A percentile compares a stretch with the other conserved stretches of the same genome.
phyloP scores from a whole-genome alignment of 83 land plant genomes.

The Picea abies region DNA sequence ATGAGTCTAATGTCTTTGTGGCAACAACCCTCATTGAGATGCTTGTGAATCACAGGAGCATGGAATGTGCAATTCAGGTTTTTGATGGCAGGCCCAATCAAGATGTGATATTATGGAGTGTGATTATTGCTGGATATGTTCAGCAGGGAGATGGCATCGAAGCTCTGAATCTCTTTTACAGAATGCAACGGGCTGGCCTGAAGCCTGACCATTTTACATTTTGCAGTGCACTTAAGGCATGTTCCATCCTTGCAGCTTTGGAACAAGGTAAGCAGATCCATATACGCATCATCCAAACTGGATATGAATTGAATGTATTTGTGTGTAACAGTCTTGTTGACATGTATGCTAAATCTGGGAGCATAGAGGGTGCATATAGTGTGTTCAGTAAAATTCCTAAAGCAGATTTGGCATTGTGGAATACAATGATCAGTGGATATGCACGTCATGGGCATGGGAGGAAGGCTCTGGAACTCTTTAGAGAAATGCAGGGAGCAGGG shows the following conservation, averaged over 20 bases:
- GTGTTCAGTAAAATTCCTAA: constrained; percentile 27
- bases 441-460: constrained; percentile 33
- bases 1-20: neutral
- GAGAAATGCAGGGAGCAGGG: constrained; percentile 36
- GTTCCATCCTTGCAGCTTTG: constrained; percentile 40
- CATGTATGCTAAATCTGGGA: constrained; percentile 78
- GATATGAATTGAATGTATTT: constrained; percentile 13
- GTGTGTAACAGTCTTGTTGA: constrained; percentile 54
- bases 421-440: constrained; percentile 50
- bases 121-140: constrained; percentile 18
- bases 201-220: constrained; percentile 10
- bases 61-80: neutral
- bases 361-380: constrained; percentile 34
- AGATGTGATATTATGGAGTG: constrained; percentile 15
- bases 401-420: constrained; percentile 60
- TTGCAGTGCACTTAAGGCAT: constrained; percentile 32
- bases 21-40: constrained; percentile 14
- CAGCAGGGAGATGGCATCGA: constrained; percentile 8
- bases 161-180: constrained; percentile 11
- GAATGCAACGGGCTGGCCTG: constrained; percentile 9
- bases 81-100: neutral
- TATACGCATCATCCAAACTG: constrained; percentile 29
- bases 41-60: neutral
- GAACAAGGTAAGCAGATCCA: constrained; percentile 48
- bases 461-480: constrained; percentile 43